These are phyloP conservation scores for Aspergillus proliferans DNA, from an alignment of 2,329 filamentous ascomycete species.

Conservation along the genomic window DNA sequence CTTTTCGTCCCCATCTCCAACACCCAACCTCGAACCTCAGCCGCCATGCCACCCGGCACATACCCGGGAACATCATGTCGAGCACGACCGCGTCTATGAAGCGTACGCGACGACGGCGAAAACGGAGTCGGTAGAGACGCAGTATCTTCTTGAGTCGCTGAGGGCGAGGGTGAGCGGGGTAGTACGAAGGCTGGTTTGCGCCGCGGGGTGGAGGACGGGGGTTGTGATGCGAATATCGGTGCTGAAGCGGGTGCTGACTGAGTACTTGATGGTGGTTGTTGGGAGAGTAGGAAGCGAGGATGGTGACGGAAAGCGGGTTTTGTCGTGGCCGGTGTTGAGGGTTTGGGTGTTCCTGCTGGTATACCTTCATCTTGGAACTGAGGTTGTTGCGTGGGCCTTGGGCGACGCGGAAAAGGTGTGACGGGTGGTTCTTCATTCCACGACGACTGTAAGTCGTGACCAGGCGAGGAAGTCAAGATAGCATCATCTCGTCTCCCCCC, in stretches of 20 bases:
- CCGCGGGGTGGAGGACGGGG: conserved; percentile 9
- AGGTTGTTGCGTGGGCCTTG: background rate
- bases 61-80: conserved; percentile 20
- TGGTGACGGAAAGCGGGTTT: conserved; percentile 20
- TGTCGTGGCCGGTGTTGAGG: conserved; percentile 11
- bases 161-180: conserved; percentile 31
- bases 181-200: conserved; percentile 34
- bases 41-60: conserved; percentile 34
- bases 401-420: conserved; percentile 6
- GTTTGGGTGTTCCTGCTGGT: conserved; percentile 3
- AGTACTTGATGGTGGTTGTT: conserved; percentile 13
- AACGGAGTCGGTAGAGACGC: conserved; percentile 24
- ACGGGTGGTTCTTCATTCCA: background rate
- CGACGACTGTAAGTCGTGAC: conserved; percentile 3
- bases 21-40: conserved; percentile 37
- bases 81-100: conserved; percentile 24
- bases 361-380: background rate
- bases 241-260: conserved; percentile 5
- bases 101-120: conserved; percentile 28
- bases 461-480: conserved; percentile 17
- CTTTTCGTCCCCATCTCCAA: conserved; percentile 31
- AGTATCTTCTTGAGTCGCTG: conserved; percentile 11
- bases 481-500: conserved; percentile 8
- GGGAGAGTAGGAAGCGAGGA: conserved; percentile 27
- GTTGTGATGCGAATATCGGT: conserved; percentile 7